Percentiles rank a stretch among this genome's conserved stretches.
Conservation (phyloP, 352 stramenopile species). For the Phytopythium aichiense region DNA sequence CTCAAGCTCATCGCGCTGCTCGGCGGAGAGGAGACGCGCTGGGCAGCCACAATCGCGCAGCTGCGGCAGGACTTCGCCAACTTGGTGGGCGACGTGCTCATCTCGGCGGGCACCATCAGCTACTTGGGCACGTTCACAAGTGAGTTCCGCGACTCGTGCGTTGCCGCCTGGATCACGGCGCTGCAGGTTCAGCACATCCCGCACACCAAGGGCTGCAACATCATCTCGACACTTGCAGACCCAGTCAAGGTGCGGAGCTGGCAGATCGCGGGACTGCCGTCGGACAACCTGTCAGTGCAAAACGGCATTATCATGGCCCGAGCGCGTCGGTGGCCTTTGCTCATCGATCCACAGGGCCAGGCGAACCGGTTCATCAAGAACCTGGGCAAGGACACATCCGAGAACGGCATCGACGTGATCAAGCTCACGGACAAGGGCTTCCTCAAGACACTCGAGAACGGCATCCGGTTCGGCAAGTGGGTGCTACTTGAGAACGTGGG, state of each 20-base stretch:
- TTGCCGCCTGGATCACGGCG: slow-evolving; percentile 60
- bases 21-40: slow-evolving; percentile 87
- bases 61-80: slow-evolving; percentile 76
- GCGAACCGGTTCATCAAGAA: slow-evolving; percentile 92
- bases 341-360: slow-evolving; percentile 92
- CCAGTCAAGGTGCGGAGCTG: slow-evolving; percentile 86
- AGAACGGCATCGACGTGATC: slow-evolving; percentile 91
- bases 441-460: slow-evolving; percentile 85
- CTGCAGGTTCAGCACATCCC: slow-evolving; percentile 55
- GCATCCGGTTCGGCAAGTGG: slow-evolving; percentile 90
- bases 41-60: slow-evolving; percentile 82
- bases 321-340: slow-evolving; percentile 79
- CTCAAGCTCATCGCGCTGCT: slow-evolving; percentile 89
- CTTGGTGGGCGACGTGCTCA: slow-evolving; percentile 80
- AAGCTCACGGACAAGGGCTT: slow-evolving; percentile 88
- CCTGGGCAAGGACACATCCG: slow-evolving; percentile 76
- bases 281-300: slow-evolving; percentile 89
- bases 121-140: slow-evolving; percentile 87
- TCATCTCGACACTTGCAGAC: slow-evolving; percentile 83
- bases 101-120: slow-evolving; percentile 84
- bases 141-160: slow-evolving; percentile 75
- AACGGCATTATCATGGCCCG: slow-evolving; percentile 92
- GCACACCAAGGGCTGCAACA: slow-evolving; percentile 81
- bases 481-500: slow-evolving; percentile 89
- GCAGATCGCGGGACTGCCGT: slow-evolving; percentile 86